Conservation (phyloP, 305 asterid genomes). For the Solanum chacoense region DNA sequence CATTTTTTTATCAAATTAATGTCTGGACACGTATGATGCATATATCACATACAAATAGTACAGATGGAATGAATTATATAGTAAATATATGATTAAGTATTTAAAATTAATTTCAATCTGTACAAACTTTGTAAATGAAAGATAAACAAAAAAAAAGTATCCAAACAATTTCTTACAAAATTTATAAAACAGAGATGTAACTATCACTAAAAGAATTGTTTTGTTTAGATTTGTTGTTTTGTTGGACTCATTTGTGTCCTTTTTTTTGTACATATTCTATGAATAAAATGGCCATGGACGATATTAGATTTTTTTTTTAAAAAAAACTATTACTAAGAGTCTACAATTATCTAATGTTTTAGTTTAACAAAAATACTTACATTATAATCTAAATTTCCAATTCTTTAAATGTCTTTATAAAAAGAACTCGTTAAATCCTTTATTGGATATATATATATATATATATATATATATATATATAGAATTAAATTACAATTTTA, state of each 20-base stretch:
- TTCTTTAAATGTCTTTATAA: neutral
- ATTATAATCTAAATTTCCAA: neutral
- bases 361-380: neutral
- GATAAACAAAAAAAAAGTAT: neutral
- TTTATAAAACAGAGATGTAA: neutral
- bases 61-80: neutral
- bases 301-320: too few relatives aligned
- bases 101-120: neutral
- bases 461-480: too few relatives aligned
- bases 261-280: too few relatives aligned
- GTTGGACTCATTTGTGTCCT: too few relatives aligned
- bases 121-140: neutral
- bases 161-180: neutral
- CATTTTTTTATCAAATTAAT: too few relatives aligned
- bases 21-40: neutral
- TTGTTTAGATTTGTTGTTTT: too few relatives aligned
- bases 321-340: neutral
- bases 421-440: neutral
- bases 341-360: neutral
- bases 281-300: too few relatives aligned
- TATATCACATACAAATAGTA: neutral
- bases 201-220: neutral
- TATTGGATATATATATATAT: neutral
- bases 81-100: neutral
- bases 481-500: too few relatives aligned